Percentiles rank a stretch among this genome's conserved stretches.
Conservation (phyloP, 1,284 basidiomycete species). For the Rhodotorula sp. region DNA sequence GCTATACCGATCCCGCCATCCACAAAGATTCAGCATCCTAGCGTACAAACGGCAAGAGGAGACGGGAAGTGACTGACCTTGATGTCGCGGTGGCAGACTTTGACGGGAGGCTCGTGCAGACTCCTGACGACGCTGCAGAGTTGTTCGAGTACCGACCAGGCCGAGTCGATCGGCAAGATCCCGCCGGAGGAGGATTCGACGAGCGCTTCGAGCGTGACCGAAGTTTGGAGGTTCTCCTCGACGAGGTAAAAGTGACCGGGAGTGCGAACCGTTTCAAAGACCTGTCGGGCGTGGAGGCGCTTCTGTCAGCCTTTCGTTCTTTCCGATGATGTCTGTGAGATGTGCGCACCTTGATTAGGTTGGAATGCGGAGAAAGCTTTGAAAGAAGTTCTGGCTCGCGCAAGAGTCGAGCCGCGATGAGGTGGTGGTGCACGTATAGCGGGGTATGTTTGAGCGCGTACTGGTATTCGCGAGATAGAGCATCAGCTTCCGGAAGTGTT, state of each 20-base stretch:
- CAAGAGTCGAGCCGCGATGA: slow-evolving; percentile 57
- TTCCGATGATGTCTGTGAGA: background rate
- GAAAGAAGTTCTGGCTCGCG: slow-evolving; percentile 58
- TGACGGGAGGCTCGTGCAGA: slow-evolving; percentile 53
- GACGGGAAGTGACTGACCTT: slow-evolving; percentile 48
- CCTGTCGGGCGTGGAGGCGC: slow-evolving; percentile 40
- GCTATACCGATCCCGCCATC: slow-evolving; percentile 13
- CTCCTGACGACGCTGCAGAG: slow-evolving; percentile 56
- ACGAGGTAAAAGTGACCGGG: slow-evolving; percentile 60
- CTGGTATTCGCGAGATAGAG: slow-evolving; percentile 36
- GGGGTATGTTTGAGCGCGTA: slow-evolving; percentile 60
- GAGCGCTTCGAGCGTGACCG: slow-evolving; percentile 49
- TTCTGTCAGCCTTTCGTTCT: background rate
- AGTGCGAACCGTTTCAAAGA: slow-evolving; percentile 57
- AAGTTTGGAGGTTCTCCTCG: slow-evolving; percentile 54
- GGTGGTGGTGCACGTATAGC: slow-evolving; percentile 58
- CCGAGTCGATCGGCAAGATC: slow-evolving; percentile 45
- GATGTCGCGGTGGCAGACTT: slow-evolving; percentile 59
- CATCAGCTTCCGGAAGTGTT: background rate
- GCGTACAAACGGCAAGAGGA: background rate
- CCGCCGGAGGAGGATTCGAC: slow-evolving; percentile 41
- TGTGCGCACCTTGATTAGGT: slow-evolving; percentile 50
- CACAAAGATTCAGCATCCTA: background rate
- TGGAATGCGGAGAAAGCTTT: slow-evolving; percentile 57
- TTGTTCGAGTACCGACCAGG: slow-evolving; percentile 54